Conservation (phyloP, 2,329 filamentous ascomycete genomes). For the Cercospora sojina region DNA sequence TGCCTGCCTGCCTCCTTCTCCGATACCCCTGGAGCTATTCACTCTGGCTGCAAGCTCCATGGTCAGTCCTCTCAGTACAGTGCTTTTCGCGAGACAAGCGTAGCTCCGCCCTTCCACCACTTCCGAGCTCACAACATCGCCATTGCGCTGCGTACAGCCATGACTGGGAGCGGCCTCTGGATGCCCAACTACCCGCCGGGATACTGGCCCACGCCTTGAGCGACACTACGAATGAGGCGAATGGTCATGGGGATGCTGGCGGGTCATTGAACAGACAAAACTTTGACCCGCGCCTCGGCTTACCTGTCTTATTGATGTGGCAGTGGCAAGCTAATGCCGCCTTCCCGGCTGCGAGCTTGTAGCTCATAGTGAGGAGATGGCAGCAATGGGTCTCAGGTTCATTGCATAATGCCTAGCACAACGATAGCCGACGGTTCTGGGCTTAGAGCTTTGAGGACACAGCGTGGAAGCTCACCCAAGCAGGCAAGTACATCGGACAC, state of each 20-base stretch:
- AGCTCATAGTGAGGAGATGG: constrained; percentile 6
- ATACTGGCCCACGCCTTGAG: background rate
- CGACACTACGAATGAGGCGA: constrained; percentile 1
- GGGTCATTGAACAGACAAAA: background rate
- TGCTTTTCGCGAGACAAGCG: background rate
- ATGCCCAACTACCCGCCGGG: background rate
- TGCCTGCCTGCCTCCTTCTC: background rate
- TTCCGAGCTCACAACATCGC: background rate
- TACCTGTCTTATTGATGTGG: constrained; percentile 13
- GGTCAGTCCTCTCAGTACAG: background rate
- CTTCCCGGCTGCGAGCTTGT: constrained; percentile 9
- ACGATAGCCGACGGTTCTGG: background rate
- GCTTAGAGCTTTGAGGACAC: background rate
- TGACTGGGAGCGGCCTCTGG: background rate
- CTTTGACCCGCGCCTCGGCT: constrained; percentile 11
- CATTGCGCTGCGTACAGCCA: background rate
- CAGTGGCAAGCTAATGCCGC: constrained; percentile 9
- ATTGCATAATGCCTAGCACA: constrained; percentile 8
- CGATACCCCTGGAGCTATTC: background rate
- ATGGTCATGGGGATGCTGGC: constrained; percentile 2
- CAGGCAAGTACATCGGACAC: constrained; percentile 5
- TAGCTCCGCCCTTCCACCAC: background rate
- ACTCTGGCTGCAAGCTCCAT: background rate
- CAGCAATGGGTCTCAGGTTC: constrained; percentile 2
- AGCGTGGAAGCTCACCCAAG: background rate